Conservation (phyloP, 306 rosid genomes). For the Cicer pinnatifidum region DNA sequence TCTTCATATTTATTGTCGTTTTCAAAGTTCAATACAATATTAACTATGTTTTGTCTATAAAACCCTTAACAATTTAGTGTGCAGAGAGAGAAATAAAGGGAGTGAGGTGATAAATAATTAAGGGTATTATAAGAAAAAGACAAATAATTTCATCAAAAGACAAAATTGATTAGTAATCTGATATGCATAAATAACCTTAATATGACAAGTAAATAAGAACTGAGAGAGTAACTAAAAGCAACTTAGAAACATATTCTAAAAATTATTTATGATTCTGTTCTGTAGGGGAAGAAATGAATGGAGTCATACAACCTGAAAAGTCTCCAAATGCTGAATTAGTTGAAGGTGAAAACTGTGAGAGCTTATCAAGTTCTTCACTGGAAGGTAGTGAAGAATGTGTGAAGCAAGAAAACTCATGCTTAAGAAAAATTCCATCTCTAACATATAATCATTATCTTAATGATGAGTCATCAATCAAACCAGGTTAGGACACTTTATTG, state of each 20-base stretch:
- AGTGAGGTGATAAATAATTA: too few relatives aligned
- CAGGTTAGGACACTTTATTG: slow-evolving; percentile 53
- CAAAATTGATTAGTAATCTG: too few relatives aligned
- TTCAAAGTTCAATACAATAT: too few relatives aligned
- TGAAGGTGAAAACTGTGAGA: slow-evolving; percentile 44
- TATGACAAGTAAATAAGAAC: background rate
- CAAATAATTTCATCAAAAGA: too few relatives aligned
- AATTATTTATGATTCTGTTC: slow-evolving; percentile 17
- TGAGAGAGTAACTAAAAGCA: background rate
- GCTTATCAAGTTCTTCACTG: slow-evolving; percentile 25
- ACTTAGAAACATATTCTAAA: background rate
- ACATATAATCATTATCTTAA: slow-evolving; percentile 45
- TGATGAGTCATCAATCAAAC: slow-evolving; percentile 49
- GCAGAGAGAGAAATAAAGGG: too few relatives aligned
- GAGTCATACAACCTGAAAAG: slow-evolving; percentile 40
- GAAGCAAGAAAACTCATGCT: slow-evolving; percentile 40
- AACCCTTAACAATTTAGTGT: too few relatives aligned
- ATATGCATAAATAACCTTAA: too few relatives aligned
- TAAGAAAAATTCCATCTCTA: slow-evolving; percentile 40
- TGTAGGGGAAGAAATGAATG: slow-evolving; percentile 50
- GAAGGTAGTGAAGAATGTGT: slow-evolving; percentile 41
- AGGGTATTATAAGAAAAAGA: too few relatives aligned
- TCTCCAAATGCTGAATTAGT: slow-evolving; percentile 43
- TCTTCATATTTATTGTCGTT: too few relatives aligned
- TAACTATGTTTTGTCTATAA: too few relatives aligned